phyloP scores from a whole-genome alignment of 495 filamentous ascomycete species.

The Podospora anserina region DNA sequence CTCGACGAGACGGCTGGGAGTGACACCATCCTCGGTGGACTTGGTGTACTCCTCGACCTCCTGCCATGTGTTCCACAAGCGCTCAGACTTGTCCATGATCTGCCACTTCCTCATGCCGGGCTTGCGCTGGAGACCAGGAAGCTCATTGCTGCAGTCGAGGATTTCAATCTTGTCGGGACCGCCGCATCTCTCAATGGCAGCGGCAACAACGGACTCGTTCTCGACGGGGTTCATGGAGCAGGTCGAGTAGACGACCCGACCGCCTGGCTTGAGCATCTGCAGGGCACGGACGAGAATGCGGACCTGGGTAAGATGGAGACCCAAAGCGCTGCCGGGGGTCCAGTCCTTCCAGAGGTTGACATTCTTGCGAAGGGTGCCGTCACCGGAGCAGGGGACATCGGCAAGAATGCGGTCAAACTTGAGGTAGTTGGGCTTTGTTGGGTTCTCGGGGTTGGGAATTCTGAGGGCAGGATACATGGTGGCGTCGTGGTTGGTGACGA shows the following conservation, averaged over 20 bases:
- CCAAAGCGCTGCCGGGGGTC: conserved; percentile 77
- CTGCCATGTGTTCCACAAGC: conserved; percentile 71
- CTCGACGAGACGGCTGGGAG: conserved; percentile 59
- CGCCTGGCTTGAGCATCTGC: conserved; percentile 94
- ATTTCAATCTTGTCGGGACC: conserved; percentile 77
- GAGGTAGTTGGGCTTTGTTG: conserved; percentile 64
- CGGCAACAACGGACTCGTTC: conserved; percentile 85
- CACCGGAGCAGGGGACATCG: conserved; percentile 94
- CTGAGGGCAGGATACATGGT: conserved; percentile 91
- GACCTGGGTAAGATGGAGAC: conserved; percentile 77
- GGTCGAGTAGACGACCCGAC: conserved; percentile 92
- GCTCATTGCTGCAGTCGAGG: conserved; percentile 71
- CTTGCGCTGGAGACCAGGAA: conserved; percentile 71
- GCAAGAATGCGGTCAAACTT: conserved; percentile 96
- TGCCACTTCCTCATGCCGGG: conserved; percentile 76
- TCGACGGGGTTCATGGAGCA: conserved; percentile 98
- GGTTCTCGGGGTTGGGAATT: conserved; percentile 56
- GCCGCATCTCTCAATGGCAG: conserved; percentile 86
- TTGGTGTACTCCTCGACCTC: conserved; percentile 66
- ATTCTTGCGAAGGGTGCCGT: conserved; percentile 92
- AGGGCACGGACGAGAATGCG: conserved; percentile 88
- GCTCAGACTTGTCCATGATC: conserved; percentile 78
- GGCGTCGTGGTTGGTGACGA: conserved; percentile 97
- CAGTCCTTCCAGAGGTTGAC: conserved; percentile 90
- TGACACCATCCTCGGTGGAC: conserved; percentile 53